Evolutionary conservation across 306 rosid species (phyloP).

Genomic region (Lagenaria siceraria): DNA sequence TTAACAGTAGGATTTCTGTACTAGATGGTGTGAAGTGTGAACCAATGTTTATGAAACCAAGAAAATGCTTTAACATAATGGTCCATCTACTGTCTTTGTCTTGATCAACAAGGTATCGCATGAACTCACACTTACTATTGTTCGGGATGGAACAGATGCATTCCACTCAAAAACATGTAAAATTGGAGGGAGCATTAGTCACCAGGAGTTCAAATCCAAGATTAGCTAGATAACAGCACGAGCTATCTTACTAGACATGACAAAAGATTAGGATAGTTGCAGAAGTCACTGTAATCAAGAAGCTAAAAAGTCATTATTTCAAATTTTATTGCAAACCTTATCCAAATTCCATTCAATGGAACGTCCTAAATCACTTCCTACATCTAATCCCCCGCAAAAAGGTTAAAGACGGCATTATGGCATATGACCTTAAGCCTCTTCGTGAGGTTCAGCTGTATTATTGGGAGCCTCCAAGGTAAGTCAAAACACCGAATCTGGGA

Average conservation of each 20-base stretch:
- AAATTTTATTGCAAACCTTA: not conserved
- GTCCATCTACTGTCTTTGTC: not conserved
- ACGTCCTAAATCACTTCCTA: not conserved
- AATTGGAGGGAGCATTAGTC: not conserved
- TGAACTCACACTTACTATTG: not conserved
- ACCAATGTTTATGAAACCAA: not conserved
- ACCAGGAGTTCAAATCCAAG: not conserved
- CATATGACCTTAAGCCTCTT: not conserved
- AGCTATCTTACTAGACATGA: not conserved
- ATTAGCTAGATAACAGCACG: not conserved
- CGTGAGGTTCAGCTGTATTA: not conserved
- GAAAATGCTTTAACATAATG: not conserved
- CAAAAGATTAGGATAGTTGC: not conserved
- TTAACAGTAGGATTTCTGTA: not conserved
- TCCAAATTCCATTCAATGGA: not conserved
- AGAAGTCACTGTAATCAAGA: slow-evolving; percentile 2
- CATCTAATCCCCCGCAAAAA: not conserved
- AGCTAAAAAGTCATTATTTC: not conserved
- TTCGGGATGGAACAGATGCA: not conserved
- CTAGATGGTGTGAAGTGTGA: not conserved
- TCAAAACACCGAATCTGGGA: not conserved
- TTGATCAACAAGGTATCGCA: not conserved
- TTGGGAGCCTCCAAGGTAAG: not conserved
- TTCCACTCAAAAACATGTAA: not conserved
- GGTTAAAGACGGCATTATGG: not conserved